Base-by-base conservation (phyloP, 768 basidiomycete genomes). In the Lepiota brunneoincarnata region DNA sequence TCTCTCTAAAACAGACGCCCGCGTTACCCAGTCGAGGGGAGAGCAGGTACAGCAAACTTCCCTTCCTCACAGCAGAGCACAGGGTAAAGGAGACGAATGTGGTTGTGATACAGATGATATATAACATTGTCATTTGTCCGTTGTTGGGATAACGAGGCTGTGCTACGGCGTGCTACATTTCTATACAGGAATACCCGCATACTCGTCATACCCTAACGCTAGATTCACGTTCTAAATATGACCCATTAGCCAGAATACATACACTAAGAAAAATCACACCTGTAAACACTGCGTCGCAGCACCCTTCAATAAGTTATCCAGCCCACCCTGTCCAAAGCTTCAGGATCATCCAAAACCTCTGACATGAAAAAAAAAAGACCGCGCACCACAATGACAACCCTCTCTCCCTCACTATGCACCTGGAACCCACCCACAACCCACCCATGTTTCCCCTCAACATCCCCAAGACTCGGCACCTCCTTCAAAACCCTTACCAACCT, bases 201-300 rank as follows among this genome's bases (percentile, higher is more conserved):
- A 86, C 63, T 95, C 93, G 51, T 92, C 89, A 58, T 87, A 90
- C 6, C 93, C 93, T 31, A 97, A 78, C 2, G 91, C 86, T 48
- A 96, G 76, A 72, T 96, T 97, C 65, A 97, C 72, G 67, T 97
- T 97, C 88, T 94, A 61, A 7, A 34, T 14, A 39, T 23, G 61
- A 10, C 10, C 21, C 12, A 18, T 39, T 24, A 46, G 24, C 26
- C 18, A 31, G 45, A 5, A 10, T 18, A 31, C 15, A 14, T 50
- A 21, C n/a, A 54, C 9, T 7, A 41, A 28, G 24, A 5, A 51
- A 26, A 11, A 36, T 71, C 85, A 17, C 47, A 93, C 91, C 80
- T 96, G 94, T 58, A 99, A 67, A 69, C 96, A 98, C 69, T 99
- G 97, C n/a, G 96, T 98, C 15, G 97, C 97, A 46, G 97, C 97